These are phyloP conservation scores for Ogataea saltuana DNA, from an alignment of 805 yeast species.

Conservation along the genomic window DNA sequence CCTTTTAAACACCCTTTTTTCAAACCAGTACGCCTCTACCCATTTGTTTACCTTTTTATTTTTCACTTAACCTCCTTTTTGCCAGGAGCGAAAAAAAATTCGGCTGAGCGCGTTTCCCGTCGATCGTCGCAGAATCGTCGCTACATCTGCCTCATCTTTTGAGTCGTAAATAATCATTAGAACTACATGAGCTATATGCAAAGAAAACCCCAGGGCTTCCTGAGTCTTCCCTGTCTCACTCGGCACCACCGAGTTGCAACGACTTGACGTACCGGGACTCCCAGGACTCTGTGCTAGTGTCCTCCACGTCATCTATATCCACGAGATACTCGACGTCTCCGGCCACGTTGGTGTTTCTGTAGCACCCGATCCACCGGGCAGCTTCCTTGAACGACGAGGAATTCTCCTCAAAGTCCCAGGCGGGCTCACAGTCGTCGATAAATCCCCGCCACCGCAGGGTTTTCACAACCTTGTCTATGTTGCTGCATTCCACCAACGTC, in stretches of 20 bases:
- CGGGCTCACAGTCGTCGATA: slow-evolving; percentile 11
- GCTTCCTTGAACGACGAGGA: slow-evolving; percentile 19
- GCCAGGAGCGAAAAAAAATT: no score
- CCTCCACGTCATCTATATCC: background rate
- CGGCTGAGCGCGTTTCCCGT: no score
- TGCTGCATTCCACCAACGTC: slow-evolving; percentile 19
- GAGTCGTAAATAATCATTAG: no score
- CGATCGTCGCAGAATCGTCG: background rate
- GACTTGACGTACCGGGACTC: slow-evolving; percentile 1
- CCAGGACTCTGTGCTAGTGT: background rate
- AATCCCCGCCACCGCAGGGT: slow-evolving; percentile 22
- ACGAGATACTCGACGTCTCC: slow-evolving; percentile 3
- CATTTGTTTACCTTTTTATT: background rate
- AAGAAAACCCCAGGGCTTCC: no score
- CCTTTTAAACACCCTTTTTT: no score
- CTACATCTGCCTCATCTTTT: background rate
- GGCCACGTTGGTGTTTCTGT: slow-evolving; percentile 4
- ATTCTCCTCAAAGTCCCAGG: slow-evolving; percentile 20
- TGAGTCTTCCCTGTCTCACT: no score
- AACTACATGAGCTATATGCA: no score
- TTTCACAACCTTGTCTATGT: slow-evolving; percentile 8
- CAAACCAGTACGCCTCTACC: no score
- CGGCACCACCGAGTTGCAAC: no score
- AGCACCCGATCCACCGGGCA: slow-evolving; percentile 21
- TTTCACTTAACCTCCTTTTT: background rate